These are phyloP conservation scores for Colletotrichum abscissum DNA, from an alignment of 2,329 filamentous ascomycete genomes.

Conservation along the genomic window DNA sequence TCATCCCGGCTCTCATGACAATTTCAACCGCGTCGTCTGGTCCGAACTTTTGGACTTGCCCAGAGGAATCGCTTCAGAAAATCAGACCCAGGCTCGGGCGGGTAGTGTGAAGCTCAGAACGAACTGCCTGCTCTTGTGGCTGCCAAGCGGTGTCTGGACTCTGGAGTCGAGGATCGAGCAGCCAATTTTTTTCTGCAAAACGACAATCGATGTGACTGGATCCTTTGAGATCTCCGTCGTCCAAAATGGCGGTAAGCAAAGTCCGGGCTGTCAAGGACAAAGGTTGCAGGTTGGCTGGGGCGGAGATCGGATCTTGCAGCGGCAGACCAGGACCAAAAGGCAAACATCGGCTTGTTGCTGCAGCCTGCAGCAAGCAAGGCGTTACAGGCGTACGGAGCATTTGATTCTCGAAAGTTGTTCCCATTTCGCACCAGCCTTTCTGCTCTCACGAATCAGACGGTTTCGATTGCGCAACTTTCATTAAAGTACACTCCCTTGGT, in stretches of 20 bases:
- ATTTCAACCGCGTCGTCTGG: not conserved
- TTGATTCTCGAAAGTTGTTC: not conserved
- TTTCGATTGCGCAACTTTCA: not conserved
- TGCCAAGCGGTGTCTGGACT: constrained; percentile 10
- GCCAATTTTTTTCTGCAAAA: constrained; percentile 1
- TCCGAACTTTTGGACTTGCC: not conserved
- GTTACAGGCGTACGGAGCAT: not conserved
- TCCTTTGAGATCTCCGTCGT: constrained; percentile 4
- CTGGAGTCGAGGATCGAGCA: not conserved
- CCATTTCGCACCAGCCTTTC: not conserved
- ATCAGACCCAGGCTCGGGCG: not conserved
- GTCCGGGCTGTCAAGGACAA: constrained; percentile 15
- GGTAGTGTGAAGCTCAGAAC: not conserved
- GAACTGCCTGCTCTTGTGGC: not conserved
- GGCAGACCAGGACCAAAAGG: not conserved
- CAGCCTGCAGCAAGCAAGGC: not conserved
- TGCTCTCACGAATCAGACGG: not conserved
- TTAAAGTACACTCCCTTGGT: not conserved
- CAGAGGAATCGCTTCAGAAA: not conserved
- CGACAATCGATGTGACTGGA: constrained; percentile 9
- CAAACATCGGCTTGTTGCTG: constrained; percentile 5
- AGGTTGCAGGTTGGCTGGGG: constrained; percentile 20
- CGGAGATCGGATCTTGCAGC: constrained; percentile 33
- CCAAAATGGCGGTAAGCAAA: constrained; percentile 32
- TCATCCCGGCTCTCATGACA: constrained; percentile 4